Evolutionary conservation across 345 rosid species (phyloP).

Genomic region (Aethionema arabicum): DNA sequence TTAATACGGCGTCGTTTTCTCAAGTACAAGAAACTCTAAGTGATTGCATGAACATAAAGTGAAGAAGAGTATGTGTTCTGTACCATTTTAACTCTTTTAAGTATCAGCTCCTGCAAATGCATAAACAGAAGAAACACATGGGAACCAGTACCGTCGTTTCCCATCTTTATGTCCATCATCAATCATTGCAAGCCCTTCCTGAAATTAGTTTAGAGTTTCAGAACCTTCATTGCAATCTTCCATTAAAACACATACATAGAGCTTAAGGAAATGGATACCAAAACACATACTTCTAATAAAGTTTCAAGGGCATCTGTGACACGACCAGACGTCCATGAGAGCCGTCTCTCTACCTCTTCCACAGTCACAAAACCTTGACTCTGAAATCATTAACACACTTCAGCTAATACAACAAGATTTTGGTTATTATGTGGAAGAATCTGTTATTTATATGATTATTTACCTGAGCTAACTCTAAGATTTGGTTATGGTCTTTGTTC

Average conservation of each 20-base stretch:
- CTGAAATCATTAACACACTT: slow-evolving; percentile 34
- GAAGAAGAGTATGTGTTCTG: background rate
- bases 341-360: slow-evolving; percentile 66
- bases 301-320: slow-evolving; percentile 78
- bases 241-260: background rate
- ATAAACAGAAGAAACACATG: slow-evolving; percentile 28
- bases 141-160: slow-evolving; percentile 72
- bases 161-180: slow-evolving; percentile 75
- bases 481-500: slow-evolving; percentile 92
- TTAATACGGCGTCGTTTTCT: too few species aligned
- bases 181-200: slow-evolving; percentile 89
- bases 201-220: slow-evolving; percentile 26
- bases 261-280: background rate
- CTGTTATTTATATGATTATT: background rate
- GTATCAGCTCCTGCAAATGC: slow-evolving; percentile 13
- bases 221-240: slow-evolving; percentile 10
- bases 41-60: background rate
- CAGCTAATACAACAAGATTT: slow-evolving; percentile 6
- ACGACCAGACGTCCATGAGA: slow-evolving; percentile 78
- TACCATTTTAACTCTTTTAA: slow-evolving; percentile 5
- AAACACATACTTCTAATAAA: slow-evolving; percentile 54
- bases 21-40: background rate
- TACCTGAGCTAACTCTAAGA: slow-evolving; percentile 75
- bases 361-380: slow-evolving; percentile 81
- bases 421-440: background rate